These are phyloP conservation scores for Petunia axillaris DNA, from an alignment of 257 asterid species.

Conservation along the genomic window DNA sequence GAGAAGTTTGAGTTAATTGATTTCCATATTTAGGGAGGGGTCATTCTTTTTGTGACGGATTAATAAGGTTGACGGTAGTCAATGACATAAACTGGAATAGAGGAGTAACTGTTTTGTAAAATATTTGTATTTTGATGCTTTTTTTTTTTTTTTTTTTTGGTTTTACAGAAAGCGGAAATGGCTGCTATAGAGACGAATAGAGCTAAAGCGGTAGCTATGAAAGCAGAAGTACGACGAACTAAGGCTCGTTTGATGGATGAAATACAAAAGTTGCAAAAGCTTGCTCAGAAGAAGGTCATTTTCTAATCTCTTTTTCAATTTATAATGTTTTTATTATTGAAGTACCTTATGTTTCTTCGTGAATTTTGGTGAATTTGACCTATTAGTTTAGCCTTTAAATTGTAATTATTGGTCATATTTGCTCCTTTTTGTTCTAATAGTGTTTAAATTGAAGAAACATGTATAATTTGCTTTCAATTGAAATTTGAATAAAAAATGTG, in stretches of 20 bases:
- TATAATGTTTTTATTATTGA: not conserved
- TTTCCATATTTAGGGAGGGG: no score
- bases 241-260: constrained; percentile 85
- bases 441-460: not conserved
- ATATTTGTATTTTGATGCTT: not conserved
- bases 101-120: not conserved
- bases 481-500: no score
- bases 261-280: constrained; percentile 77
- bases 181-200: constrained; percentile 75
- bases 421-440: not conserved
- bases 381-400: not conserved
- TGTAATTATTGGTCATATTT: not conserved
- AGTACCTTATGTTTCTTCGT: no score
- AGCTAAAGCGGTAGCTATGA: constrained; percentile 84
- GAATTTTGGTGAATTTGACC: not conserved
- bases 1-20: no score
- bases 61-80: no score
- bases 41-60: no score
- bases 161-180: constrained; percentile 58
- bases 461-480: not conserved
- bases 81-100: no score
- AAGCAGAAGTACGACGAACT: constrained; percentile 85
- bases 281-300: constrained; percentile 66
- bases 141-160: not conserved
- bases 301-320: not conserved